phyloP scores from a whole-genome alignment of 2,329 filamentous ascomycete genomes.

The Colletotrichum lini region DNA sequence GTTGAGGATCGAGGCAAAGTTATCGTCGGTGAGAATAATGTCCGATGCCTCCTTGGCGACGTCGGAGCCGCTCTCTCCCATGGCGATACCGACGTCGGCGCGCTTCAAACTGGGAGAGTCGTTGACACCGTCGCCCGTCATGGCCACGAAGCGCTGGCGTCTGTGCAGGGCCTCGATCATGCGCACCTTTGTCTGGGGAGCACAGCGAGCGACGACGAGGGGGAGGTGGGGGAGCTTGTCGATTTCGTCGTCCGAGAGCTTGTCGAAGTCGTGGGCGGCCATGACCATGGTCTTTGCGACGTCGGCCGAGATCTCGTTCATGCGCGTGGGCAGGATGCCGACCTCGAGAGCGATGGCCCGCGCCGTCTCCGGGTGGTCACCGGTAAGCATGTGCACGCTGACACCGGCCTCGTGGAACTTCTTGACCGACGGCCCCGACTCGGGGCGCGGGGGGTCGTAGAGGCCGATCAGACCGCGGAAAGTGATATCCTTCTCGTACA shows the following conservation, averaged over 20 bases:
- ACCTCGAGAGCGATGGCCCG: constrained; percentile 75
- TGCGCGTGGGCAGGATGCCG: constrained; percentile 70
- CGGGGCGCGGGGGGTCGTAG: constrained; percentile 80
- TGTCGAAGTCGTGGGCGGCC: constrained; percentile 77
- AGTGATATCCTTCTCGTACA: constrained; percentile 72
- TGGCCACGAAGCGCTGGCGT: constrained; percentile 75
- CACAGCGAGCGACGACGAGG: constrained; percentile 76
- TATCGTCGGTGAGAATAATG: constrained; percentile 81
- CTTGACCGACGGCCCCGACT: constrained; percentile 72
- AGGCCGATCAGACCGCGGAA: constrained; percentile 80
- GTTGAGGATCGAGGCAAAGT: constrained; percentile 79
- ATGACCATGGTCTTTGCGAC: constrained; percentile 75
- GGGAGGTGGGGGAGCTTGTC: constrained; percentile 73
- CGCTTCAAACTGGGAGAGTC: constrained; percentile 77
- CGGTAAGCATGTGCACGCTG: constrained; percentile 79
- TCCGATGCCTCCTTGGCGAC: constrained; percentile 78
- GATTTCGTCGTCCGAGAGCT: constrained; percentile 73
- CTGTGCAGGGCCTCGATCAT: constrained; percentile 80
- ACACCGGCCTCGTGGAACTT: constrained; percentile 74
- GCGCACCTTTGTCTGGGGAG: constrained; percentile 77
- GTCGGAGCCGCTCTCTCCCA: constrained; percentile 78
- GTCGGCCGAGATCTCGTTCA: constrained; percentile 65
- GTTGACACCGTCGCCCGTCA: constrained; percentile 82
- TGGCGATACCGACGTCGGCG: constrained; percentile 80
- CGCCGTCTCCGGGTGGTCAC: constrained; percentile 77